phyloP scores from a whole-genome alignment of 2,329 filamentous ascomycete genomes.

The Chrysoporthe deuterocubensis region DNA sequence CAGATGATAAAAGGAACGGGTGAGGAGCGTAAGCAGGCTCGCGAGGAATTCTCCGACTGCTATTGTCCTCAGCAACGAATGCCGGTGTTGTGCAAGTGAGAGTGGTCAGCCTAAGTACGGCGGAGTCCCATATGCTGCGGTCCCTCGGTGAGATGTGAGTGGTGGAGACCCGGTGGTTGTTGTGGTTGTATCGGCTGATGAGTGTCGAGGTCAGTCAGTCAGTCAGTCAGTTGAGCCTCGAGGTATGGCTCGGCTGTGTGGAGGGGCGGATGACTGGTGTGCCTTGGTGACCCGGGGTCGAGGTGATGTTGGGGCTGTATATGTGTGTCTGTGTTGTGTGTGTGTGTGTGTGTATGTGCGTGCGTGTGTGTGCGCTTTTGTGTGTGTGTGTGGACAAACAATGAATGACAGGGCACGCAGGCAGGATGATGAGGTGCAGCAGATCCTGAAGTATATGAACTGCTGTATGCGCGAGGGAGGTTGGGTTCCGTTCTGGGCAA shows the following conservation, averaged over 20 bases:
- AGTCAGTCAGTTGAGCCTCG: conserved; percentile 25
- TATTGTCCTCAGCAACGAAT: no score
- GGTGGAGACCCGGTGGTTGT: neutral
- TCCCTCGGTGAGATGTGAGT: neutral
- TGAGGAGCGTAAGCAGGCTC: conserved; percentile 28
- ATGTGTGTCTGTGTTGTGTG: conserved; percentile 1
- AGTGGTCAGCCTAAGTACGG: conserved; percentile 16
- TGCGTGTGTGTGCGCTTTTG: no score
- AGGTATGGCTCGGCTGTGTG: conserved; percentile 27
- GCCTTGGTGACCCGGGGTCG: conserved; percentile 15
- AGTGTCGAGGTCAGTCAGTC: conserved; percentile 16
- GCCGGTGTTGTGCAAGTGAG: neutral
- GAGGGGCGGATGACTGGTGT: conserved; percentile 11
- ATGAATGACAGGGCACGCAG: conserved; percentile 23
- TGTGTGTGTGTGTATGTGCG: neutral
- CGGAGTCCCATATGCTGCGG: conserved; percentile 18
- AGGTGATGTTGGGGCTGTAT: conserved; percentile 18
- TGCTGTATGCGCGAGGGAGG: conserved; percentile 12
- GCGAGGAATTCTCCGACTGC: no score
- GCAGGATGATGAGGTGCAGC: conserved; percentile 15
- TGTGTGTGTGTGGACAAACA: conserved; percentile 7
- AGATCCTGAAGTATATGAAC: conserved; percentile 25
- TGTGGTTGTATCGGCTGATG: conserved; percentile 21
- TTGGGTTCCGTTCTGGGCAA: neutral
- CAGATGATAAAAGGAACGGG: conserved; percentile 25